phyloP scores from a whole-genome alignment of 2,329 filamentous ascomycete genomes.

The Botrytis porri region DNA sequence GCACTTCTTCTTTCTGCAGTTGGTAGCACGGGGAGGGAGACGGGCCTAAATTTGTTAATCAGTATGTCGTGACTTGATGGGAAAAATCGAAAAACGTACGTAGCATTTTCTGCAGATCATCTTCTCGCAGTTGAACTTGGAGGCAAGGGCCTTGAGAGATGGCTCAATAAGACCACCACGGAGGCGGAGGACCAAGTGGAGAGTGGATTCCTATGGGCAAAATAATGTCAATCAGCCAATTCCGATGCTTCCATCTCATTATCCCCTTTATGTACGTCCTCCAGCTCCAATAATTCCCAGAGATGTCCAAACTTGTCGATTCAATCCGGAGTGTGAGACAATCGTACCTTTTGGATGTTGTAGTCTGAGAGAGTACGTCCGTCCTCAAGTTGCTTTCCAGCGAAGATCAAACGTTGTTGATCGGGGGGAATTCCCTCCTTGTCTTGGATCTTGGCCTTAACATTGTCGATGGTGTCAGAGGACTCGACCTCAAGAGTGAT shows the following conservation, averaged over 20 bases:
- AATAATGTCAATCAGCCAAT: conserved; percentile 25
- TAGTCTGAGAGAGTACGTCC: conserved; percentile 95
- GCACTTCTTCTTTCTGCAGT: conserved; percentile 99
- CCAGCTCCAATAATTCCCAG: not conserved
- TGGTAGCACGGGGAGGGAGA: conserved; percentile 96
- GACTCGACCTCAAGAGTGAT: conserved; percentile 99
- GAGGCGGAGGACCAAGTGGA: conserved; percentile 97
- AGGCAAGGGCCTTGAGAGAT: conserved; percentile 95
- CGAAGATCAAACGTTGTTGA: conserved; percentile 98
- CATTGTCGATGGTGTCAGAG: conserved; percentile 99
- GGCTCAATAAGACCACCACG: conserved; percentile 99
- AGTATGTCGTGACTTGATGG: conserved; percentile 23
- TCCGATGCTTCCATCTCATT: not conserved
- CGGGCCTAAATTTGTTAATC: conserved; percentile 53
- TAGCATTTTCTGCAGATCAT: conserved; percentile 99
- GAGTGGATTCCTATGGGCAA: conserved; percentile 78
- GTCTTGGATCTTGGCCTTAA: conserved; percentile 99
- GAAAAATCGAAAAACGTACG: conserved; percentile 55
- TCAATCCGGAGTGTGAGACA: not conserved
- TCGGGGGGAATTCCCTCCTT: conserved; percentile 98
- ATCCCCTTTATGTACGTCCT: not conserved
- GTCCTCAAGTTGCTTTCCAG: conserved; percentile 98
- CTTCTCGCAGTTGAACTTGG: conserved; percentile 99
- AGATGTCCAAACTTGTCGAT: not conserved
- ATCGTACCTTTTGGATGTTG: conserved; percentile 93